Evolutionary conservation across 2,329 filamentous ascomycete species (phyloP), one percentile per base, ranked within the genome.

Genomic region (Pseudofabraea citricarpa): DNA sequence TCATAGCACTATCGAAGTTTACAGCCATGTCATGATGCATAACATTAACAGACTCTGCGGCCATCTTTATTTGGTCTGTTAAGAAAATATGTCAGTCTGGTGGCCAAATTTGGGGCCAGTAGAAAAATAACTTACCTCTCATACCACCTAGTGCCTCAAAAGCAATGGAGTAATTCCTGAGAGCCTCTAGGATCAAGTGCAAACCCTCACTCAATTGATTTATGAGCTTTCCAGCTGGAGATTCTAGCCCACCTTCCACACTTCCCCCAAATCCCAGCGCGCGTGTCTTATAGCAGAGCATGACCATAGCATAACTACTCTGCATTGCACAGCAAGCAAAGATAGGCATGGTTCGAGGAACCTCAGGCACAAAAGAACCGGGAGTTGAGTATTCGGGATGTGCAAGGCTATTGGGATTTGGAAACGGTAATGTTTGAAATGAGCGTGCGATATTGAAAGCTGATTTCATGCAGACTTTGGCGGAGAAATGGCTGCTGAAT

Each of bases 401-500:
- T 6, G 16, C 27, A 15, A 31, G 27, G 13, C 16, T 15, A 10
- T 31, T 15, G 6, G 27, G 16, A 20, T 48, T 44, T 18, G 72
- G 72, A 42, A 69, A 72, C 1, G 72, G 71, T 24, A 75, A 53
- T 9, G 61, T 57, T 48, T 69, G 63, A 40, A 74, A 74, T 10
- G 66, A 65, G 40, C 61, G 55, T 2, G 72, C 67, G 43, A 75
- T 74, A 47, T 64, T 69, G 33, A 75, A 62, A 2, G 72, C 70
- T 6, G 71, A 67, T 36, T 67, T 69, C 23, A 75, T 60, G 51
- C 72, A 74, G 46, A 74, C 65, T 51, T 71, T 71, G 18, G 71
- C 66, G 12, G 72, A 74, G 32, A 67, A 62, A 44, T 72, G 69
- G 32, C 62, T 67, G 47, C 58, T 68, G 50, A 73, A 74, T 12